Evolutionary conservation across 2,329 filamentous ascomycete genomes (phyloP), one percentile per base, ranked within the genome.

Genomic region (Aaosphaeria arxii): DNA sequence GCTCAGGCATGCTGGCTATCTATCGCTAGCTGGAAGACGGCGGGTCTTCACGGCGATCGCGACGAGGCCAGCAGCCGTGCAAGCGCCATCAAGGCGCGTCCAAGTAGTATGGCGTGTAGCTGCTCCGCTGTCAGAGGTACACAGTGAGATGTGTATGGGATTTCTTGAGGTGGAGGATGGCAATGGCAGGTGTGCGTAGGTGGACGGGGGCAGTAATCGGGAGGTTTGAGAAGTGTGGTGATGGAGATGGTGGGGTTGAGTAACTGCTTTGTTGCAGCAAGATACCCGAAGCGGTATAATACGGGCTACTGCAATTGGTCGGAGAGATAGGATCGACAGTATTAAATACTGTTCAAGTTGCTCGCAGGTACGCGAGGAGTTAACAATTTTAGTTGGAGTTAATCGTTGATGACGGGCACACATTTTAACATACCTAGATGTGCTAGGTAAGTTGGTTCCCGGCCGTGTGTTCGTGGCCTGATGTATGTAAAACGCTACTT

Each of bases 31-130:
- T 24, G 77, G 73, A 70, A 79, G 77, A 76, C 78, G 54, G 48
- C 46, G 50, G 71, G 77, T 80, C 80, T 75, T 81, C 79, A 81
- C 79, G 77, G 77, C 77, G 74, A 76, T 81, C 77, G 79, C 78
- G 76, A 78, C 78, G 75, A 73, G 71, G 71, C 71, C 73, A 74
- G 72, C 67, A 71, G 70, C 74, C 75, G 72, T 69, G 66, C 71
- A 73, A 74, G 72, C 74, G 79, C 78, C 78, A 81, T 81, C 71
- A 79, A 77, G 74, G 54, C 63, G 63, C 51, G 45, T 48, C 58
- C 48, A 56, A 50, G 53, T 58, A 51, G 50, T 48, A 56, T 54
- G 47, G 59, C 50, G 49, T 40, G 51, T 50, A 24, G 50, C 45
- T 42, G 54, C 52, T 45, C 17, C 17, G 17, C 17, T 24, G 17